Evolutionary conservation across 2,329 filamentous ascomycete genomes (phyloP).

Genomic region (Blumeria graminis): DNA sequence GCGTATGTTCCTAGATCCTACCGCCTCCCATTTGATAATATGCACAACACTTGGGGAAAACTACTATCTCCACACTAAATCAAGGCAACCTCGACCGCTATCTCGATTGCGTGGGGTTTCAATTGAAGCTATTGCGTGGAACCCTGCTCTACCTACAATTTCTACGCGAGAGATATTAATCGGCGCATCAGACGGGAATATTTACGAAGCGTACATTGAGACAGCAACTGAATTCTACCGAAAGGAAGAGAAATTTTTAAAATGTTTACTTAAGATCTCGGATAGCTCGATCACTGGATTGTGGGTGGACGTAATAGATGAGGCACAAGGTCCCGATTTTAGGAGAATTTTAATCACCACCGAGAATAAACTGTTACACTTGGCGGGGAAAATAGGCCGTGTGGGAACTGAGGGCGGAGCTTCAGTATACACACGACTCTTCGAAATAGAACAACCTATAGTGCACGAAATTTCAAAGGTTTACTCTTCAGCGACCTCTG

Average conservation of each 20-base stretch:
- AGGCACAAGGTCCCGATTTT: constrained; percentile 36
- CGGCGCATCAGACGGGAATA: constrained; percentile 75
- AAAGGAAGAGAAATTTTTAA: constrained; percentile 80
- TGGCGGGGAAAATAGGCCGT: constrained; percentile 52
- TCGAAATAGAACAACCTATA: constrained; percentile 63
- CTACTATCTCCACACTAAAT: constrained; percentile 93
- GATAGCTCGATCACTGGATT: constrained; percentile 69
- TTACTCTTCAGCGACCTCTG: constrained; percentile 33
- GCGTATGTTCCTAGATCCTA: constrained; percentile 92
- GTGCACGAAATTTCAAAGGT: constrained; percentile 46
- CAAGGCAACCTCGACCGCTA: constrained; percentile 62
- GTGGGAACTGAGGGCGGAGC: constrained; percentile 54
- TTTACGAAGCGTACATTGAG: constrained; percentile 91
- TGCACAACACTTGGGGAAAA: constrained; percentile 84
- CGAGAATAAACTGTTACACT: constrained; percentile 52
- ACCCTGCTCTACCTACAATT: constrained; percentile 72
- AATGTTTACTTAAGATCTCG: constrained; percentile 55
- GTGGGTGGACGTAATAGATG: constrained; percentile 50
- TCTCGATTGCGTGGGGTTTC: constrained; percentile 62
- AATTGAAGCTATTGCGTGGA: constrained; percentile 86
- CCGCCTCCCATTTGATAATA: constrained; percentile 79
- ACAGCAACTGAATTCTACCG: constrained; percentile 86
- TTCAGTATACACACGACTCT: constrained; percentile 67
- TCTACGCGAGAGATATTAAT: constrained; percentile 86
- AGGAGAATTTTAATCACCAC: constrained; percentile 63